These are phyloP conservation scores for Curvularia sp. DNA, from an alignment of 2,329 filamentous ascomycete genomes.

Conservation along the genomic window DNA sequence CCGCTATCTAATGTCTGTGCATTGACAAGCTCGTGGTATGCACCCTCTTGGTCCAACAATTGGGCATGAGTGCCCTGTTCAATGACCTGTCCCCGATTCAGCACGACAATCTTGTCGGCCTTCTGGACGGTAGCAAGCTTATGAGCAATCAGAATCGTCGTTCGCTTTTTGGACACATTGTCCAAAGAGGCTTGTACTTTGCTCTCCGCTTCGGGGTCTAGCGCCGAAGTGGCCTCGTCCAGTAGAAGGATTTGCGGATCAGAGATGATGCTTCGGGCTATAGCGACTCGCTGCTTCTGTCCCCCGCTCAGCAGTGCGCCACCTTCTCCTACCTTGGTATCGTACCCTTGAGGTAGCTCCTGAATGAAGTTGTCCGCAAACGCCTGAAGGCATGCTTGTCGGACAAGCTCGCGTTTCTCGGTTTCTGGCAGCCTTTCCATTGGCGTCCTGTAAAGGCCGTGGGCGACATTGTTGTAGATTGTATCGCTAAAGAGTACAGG, in stretches of 20 bases:
- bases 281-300: conserved; percentile 80
- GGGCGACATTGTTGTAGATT: conserved; percentile 50
- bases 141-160: conserved; percentile 81
- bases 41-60: conserved; percentile 67
- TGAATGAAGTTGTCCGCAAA: conserved; percentile 51
- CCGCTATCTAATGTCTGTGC: background rate
- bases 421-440: conserved; percentile 63
- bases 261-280: conserved; percentile 73
- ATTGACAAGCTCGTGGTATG: conserved; percentile 68
- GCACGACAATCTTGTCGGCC: conserved; percentile 79
- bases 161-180: conserved; percentile 67
- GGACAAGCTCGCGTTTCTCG: conserved; percentile 63
- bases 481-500: conserved; percentile 53
- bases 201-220: conserved; percentile 62
- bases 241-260: conserved; percentile 72
- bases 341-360: conserved; percentile 65
- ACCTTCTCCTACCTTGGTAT: conserved; percentile 76
- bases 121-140: conserved; percentile 76
- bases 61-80: conserved; percentile 79
- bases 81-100: conserved; percentile 73
- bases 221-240: conserved; percentile 77
- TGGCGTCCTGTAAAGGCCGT: conserved; percentile 47
- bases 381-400: conserved; percentile 49
- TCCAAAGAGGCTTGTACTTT: conserved; percentile 66
- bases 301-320: conserved; percentile 84